Percentiles rank a stretch among this genome's conserved stretches.
phyloP scores from a whole-genome alignment of 805 yeast genomes.

The Wickerhamomyces sydowiorum region DNA sequence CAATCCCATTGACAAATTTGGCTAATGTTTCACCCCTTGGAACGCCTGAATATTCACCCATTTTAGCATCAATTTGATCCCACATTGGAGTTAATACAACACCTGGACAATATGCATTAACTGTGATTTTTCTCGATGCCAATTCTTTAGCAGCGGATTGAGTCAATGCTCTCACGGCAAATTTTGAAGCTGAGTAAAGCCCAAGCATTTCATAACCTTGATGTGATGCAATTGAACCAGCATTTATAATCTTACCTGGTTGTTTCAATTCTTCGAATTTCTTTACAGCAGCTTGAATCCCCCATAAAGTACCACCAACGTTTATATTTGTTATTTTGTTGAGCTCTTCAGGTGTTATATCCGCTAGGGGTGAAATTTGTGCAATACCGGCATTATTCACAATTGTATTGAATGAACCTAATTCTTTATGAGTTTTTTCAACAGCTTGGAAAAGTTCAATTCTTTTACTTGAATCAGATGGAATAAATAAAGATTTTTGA shows the following conservation, averaged over 20 bases:
- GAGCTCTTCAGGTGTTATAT: conserved; percentile 23
- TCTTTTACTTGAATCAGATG: conserved; percentile 21
- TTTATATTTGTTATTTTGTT: conserved; percentile 22
- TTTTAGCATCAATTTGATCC: conserved; percentile 24
- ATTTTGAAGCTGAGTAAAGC: conserved; percentile 30
- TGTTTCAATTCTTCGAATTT: conserved; percentile 22
- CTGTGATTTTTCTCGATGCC: conserved; percentile 30
- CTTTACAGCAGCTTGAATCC: conserved; percentile 28
- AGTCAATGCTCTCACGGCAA: conserved; percentile 32
- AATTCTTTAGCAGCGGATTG: conserved; percentile 33
- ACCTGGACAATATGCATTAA: conserved; percentile 35
- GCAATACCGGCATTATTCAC: conserved; percentile 34
- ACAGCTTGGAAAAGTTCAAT: conserved; percentile 23
- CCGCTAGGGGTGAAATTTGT: conserved; percentile 22
- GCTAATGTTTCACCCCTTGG: conserved; percentile 23
- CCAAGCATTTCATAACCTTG: conserved; percentile 27
- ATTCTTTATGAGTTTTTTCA: conserved; percentile 19
- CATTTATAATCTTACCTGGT: conserved; percentile 34
- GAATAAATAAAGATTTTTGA: conserved; percentile 19
- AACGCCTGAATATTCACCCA: conserved; percentile 21
- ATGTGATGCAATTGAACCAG: conserved; percentile 31
- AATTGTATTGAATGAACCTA: conserved; percentile 30
- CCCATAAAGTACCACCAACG: conserved; percentile 27
- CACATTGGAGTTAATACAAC: conserved; percentile 35
- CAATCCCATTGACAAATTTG: conserved; percentile 21